phyloP scores from a whole-genome alignment of 2,329 filamentous ascomycete genomes.

The Aspergillus ochraceus region DNA sequence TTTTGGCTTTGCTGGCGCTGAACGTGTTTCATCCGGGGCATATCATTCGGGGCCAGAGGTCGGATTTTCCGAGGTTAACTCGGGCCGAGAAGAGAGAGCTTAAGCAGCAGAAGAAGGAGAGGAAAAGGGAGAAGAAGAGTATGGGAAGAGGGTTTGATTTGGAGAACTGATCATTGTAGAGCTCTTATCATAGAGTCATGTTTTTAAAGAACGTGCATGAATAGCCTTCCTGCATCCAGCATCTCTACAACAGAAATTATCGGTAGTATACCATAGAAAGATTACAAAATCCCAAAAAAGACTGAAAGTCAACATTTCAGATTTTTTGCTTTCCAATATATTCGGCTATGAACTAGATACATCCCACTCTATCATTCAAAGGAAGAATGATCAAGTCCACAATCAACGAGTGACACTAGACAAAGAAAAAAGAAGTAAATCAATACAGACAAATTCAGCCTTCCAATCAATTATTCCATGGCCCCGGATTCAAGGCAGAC shows the following conservation, averaged over 20 bases:
- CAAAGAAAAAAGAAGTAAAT: neutral
- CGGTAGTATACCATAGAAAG: no score
- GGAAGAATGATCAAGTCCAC: neutral
- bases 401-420: neutral
- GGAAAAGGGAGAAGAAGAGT: neutral
- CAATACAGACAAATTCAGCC: neutral
- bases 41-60: conserved; percentile 26
- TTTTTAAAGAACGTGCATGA: no score
- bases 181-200: no score
- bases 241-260: no score
- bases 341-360: neutral
- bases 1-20: conserved; percentile 35
- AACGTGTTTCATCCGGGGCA: conserved; percentile 41
- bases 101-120: neutral
- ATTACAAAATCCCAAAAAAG: no score
- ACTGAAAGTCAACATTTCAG: neutral
- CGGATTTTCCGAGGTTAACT: neutral
- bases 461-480: neutral
- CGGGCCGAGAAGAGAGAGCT: neutral
- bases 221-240: no score
- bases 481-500: neutral
- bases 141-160: neutral
- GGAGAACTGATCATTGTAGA: no score
- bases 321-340: neutral
- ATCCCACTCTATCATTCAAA: no score